A percentile compares a stretch with the other conserved stretches of the same genome.
Evolutionary conservation across 306 rosid species (phyloP).

Genomic region (Myrica gale): DNA sequence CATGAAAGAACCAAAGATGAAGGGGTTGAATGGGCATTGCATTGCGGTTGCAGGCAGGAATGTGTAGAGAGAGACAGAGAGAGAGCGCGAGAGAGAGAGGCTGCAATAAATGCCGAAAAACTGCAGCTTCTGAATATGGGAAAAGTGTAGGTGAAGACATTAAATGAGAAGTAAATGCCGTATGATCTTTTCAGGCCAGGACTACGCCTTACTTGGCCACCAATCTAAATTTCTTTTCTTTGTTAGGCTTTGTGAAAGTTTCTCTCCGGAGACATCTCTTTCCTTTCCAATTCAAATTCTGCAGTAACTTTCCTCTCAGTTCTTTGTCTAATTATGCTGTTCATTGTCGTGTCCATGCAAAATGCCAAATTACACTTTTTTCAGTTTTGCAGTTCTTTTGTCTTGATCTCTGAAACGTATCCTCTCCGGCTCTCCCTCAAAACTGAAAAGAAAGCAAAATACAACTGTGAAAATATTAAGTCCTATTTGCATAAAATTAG

Average conservation of each 20-base stretch:
- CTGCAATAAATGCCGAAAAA: slow-evolving; percentile 59
- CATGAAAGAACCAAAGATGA: slow-evolving; percentile 25
- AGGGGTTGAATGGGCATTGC: slow-evolving; percentile 21
- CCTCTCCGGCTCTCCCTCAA: too few relatives aligned
- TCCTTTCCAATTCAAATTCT: slow-evolving; percentile 17
- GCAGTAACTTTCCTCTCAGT: neutral
- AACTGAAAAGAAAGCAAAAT: too few relatives aligned
- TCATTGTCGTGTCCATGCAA: neutral
- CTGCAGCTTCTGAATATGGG: slow-evolving; percentile 47
- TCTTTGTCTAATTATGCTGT: neutral
- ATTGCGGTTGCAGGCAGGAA: slow-evolving; percentile 38
- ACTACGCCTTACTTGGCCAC: slow-evolving; percentile 30
- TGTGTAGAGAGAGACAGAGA: slow-evolving; percentile 2
- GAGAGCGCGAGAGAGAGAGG: slow-evolving; percentile 18
- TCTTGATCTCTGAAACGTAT: too few relatives aligned
- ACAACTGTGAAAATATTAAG: too few relatives aligned
- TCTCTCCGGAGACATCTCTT: slow-evolving; percentile 4
- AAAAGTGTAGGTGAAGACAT: slow-evolving; percentile 56
- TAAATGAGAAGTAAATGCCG: slow-evolving; percentile 74
- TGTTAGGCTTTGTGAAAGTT: neutral
- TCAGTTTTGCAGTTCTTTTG: too few relatives aligned
- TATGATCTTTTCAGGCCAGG: slow-evolving; percentile 62
- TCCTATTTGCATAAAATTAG: too few relatives aligned
- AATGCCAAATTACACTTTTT: too few relatives aligned
- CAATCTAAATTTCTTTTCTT: slow-evolving; percentile 20